These are phyloP conservation scores for Pelargonium cotyledonis DNA, from an alignment of 441 rosid genomes.

Conservation along the genomic window DNA sequence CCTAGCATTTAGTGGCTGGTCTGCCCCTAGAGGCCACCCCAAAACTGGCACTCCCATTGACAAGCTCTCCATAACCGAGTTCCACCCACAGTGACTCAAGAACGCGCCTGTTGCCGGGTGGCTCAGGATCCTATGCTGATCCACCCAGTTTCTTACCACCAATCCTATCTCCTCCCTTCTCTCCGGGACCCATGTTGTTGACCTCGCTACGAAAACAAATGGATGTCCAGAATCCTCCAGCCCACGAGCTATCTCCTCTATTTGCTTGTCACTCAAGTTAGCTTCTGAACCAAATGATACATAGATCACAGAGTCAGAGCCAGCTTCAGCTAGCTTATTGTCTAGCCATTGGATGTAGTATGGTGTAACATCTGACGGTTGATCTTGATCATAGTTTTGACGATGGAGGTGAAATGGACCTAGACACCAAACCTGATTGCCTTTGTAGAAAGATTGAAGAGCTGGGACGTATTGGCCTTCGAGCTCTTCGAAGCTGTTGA, in stretches of 20 bases:
- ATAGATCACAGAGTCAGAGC: slow-evolving; percentile 20
- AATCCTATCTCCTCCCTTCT: slow-evolving; percentile 22
- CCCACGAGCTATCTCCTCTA: slow-evolving; percentile 32
- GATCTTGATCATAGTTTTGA: background rate
- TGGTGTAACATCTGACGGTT: background rate
- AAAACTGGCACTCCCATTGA: slow-evolving; percentile 29
- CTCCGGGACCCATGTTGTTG: slow-evolving; percentile 22
- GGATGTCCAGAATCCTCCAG: slow-evolving; percentile 23
- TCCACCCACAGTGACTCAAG: slow-evolving; percentile 43
- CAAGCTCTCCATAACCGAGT: slow-evolving; percentile 34
- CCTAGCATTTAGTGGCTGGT: slow-evolving; percentile 33
- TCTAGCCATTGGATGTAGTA: slow-evolving; percentile 24
- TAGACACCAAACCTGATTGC: slow-evolving; percentile 24
- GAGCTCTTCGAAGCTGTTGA: slow-evolving; percentile 31
- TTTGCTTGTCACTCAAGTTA: slow-evolving; percentile 18
- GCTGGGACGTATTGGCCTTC: slow-evolving; percentile 20
- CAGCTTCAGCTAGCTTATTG: background rate
- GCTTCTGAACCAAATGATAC: slow-evolving; percentile 37
- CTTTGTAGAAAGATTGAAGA: slow-evolving; percentile 14
- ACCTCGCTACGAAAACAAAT: slow-evolving; percentile 26
- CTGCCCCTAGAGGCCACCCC: slow-evolving; percentile 33
- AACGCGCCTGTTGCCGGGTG: slow-evolving; percentile 30
- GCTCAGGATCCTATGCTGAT: slow-evolving; percentile 27
- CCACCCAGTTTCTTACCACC: slow-evolving; percentile 29
- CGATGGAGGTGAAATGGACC: slow-evolving; percentile 27